A percentile compares a stretch with the other conserved stretches of the same genome.
Evolutionary conservation across 352 stramenopile species (phyloP).

Genomic region (Globisporangium spinosum): DNA sequence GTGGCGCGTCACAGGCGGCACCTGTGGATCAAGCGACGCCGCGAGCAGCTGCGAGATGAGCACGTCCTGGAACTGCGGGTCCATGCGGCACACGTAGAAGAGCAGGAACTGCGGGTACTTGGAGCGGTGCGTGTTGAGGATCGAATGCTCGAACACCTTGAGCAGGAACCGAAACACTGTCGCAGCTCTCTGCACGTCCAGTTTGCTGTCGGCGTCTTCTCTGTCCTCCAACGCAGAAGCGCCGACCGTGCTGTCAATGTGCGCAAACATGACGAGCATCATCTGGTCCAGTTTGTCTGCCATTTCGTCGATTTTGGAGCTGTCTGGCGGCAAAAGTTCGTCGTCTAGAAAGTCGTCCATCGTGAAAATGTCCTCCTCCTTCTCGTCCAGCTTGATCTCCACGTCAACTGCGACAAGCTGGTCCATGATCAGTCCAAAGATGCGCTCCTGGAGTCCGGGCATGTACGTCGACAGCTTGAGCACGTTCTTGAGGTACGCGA

Average conservation of each 20-base stretch:
- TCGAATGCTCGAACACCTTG: slow-evolving; percentile 83
- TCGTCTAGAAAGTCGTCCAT: slow-evolving; percentile 83
- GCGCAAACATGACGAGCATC: slow-evolving; percentile 87
- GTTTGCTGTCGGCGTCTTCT: neutral
- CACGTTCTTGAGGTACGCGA: slow-evolving; percentile 71
- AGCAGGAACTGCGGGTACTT: slow-evolving; percentile 93
- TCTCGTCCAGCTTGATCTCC: slow-evolving; percentile 87
- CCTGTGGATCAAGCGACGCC: slow-evolving; percentile 74
- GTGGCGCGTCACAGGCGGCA: slow-evolving; percentile 87
- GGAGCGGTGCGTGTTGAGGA: slow-evolving; percentile 87
- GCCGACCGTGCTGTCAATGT: slow-evolving; percentile 49
- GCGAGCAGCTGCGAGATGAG: slow-evolving; percentile 81
- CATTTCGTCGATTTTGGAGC: slow-evolving; percentile 67
- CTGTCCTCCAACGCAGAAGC: slow-evolving; percentile 13
- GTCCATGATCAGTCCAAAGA: slow-evolving; percentile 84
- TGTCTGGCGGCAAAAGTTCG: slow-evolving; percentile 56
- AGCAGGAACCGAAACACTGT: slow-evolving; percentile 75
- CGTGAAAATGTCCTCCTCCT: slow-evolving; percentile 79
- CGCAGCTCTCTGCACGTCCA: slow-evolving; percentile 40
- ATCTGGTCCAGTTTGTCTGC: slow-evolving; percentile 87
- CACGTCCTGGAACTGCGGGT: slow-evolving; percentile 77
- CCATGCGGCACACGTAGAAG: slow-evolving; percentile 82
- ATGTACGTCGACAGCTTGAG: slow-evolving; percentile 67
- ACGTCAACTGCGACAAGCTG: slow-evolving; percentile 85
- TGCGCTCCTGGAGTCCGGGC: slow-evolving; percentile 67